These are phyloP conservation scores for Arthrobotrys musiformis DNA, from an alignment of 2,329 filamentous ascomycete species.

Conservation along the genomic window DNA sequence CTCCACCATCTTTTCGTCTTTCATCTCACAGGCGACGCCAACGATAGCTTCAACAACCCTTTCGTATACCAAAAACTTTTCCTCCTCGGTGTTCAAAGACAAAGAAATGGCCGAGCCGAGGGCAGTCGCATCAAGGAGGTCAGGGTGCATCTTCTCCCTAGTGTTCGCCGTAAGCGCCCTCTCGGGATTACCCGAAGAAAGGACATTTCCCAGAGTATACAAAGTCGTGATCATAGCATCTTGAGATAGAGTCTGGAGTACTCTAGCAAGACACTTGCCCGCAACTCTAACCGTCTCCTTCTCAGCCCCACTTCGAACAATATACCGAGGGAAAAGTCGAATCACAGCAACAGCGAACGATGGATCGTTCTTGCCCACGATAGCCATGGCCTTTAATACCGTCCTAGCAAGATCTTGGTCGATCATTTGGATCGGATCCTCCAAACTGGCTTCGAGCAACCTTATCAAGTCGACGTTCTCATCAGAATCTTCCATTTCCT, in stretches of 20 bases:
- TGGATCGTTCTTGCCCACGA: constrained; percentile 80
- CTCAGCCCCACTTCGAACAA: constrained; percentile 82
- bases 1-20: constrained; percentile 91
- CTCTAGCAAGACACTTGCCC: constrained; percentile 83
- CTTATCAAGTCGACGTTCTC: constrained; percentile 76
- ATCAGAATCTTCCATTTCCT: constrained; percentile 45
- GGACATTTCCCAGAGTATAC: constrained; percentile 94
- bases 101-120: constrained; percentile 80
- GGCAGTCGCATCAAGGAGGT: constrained; percentile 64
- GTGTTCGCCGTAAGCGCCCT: constrained; percentile 65
- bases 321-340: constrained; percentile 82
- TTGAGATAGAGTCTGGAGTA: constrained; percentile 83
- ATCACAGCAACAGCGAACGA: constrained; percentile 79
- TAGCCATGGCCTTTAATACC: constrained; percentile 81
- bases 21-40: constrained; percentile 81
- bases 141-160: constrained; percentile 59
- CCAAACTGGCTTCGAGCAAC: constrained; percentile 86
- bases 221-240: constrained; percentile 94
- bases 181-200: constrained; percentile 76
- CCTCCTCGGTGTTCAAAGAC: constrained; percentile 78
- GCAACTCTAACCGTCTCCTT: constrained; percentile 78
- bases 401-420: constrained; percentile 80
- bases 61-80: constrained; percentile 78
- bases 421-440: constrained; percentile 82
- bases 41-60: constrained; percentile 97